These are phyloP conservation scores for Megacollybia marginata DNA, from an alignment of 768 basidiomycete genomes.

Conservation along the genomic window DNA sequence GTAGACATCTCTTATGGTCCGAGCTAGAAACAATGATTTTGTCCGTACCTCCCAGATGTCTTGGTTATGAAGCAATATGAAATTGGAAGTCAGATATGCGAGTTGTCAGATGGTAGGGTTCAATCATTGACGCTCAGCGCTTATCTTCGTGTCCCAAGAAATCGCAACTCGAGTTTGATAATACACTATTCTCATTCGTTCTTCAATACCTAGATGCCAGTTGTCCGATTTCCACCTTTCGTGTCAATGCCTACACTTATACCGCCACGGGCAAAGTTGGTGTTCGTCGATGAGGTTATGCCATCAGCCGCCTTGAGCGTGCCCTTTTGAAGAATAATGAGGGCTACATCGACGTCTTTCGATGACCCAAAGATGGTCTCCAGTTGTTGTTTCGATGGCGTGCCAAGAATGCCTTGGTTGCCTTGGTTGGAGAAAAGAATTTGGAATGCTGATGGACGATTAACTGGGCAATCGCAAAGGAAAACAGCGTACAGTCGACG, in stretches of 20 bases:
- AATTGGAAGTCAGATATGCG: too few relatives aligned
- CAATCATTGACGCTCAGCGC: too few relatives aligned
- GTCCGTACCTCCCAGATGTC: too few relatives aligned
- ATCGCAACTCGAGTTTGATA: too few relatives aligned
- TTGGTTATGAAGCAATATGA: too few relatives aligned
- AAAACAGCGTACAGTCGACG: slow-evolving; percentile 61
- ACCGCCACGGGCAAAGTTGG: slow-evolving; percentile 24
- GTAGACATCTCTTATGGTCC: too few relatives aligned
- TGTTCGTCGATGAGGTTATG: slow-evolving; percentile 11
- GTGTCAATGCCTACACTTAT: slow-evolving; percentile 30
- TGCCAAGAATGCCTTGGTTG: slow-evolving; percentile 65
- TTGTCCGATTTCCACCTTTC: slow-evolving; percentile 15
- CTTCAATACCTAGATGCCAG: too few relatives aligned
- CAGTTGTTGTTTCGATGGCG: slow-evolving; percentile 78
- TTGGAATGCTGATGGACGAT: slow-evolving; percentile 46
- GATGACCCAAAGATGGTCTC: slow-evolving; percentile 62
- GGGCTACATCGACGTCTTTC: slow-evolving; percentile 59
- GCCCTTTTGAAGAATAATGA: slow-evolving; percentile 56
- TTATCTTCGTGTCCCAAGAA: too few relatives aligned
- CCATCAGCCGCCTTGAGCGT: slow-evolving; percentile 46
- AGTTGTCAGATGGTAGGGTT: too few relatives aligned
- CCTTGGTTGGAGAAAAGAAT: slow-evolving; percentile 71
- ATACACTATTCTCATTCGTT: too few relatives aligned
- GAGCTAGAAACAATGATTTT: too few relatives aligned
- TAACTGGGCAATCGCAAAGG: neutral